Conservation (phyloP, 148 eudicot species). For the Salicornia ramosissima region DNA sequence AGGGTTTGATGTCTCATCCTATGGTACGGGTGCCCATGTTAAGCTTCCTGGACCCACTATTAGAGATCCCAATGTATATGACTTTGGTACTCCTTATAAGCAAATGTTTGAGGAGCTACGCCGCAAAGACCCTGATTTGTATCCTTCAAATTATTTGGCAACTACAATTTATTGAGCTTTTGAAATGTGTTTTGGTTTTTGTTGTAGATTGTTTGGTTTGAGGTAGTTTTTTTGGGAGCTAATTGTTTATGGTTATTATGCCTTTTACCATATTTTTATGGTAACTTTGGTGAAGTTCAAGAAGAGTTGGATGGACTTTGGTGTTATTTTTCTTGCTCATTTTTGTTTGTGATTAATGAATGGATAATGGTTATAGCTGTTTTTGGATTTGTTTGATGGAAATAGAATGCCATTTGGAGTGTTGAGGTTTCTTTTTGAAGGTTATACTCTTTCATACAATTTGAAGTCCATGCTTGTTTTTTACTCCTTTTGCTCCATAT, state of each 20-base stretch:
- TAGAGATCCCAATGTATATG: slow-evolving; percentile 84
- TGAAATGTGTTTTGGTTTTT: not conserved
- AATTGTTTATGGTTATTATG: not conserved
- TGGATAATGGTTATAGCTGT: not conserved
- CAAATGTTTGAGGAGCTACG: slow-evolving; percentile 88
- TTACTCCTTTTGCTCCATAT: no score
- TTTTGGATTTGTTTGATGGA: not conserved
- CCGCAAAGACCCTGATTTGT: slow-evolving; percentile 93
- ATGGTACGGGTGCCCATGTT: slow-evolving; percentile 89
- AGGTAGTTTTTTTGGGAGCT: not conserved
- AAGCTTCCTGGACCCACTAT: slow-evolving; percentile 95
- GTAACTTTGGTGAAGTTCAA: not conserved
- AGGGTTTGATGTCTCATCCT: slow-evolving; percentile 77
- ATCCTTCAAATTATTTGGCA: slow-evolving; percentile 24
- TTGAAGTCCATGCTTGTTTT: not conserved
- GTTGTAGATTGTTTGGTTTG: not conserved
- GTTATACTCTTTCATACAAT: not conserved
- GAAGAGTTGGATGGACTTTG: not conserved
- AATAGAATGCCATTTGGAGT: not conserved
- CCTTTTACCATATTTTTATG: not conserved
- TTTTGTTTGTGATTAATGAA: not conserved
- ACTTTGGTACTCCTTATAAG: slow-evolving; percentile 93
- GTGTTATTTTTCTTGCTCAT: not conserved
- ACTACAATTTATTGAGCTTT: not conserved
- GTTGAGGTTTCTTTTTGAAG: not conserved